A percentile compares a stretch with the other conserved stretches of the same genome.
These are phyloP conservation scores for Didymella sp. DNA, from an alignment of 2,329 filamentous ascomycete genomes.

Conservation along the genomic window DNA sequence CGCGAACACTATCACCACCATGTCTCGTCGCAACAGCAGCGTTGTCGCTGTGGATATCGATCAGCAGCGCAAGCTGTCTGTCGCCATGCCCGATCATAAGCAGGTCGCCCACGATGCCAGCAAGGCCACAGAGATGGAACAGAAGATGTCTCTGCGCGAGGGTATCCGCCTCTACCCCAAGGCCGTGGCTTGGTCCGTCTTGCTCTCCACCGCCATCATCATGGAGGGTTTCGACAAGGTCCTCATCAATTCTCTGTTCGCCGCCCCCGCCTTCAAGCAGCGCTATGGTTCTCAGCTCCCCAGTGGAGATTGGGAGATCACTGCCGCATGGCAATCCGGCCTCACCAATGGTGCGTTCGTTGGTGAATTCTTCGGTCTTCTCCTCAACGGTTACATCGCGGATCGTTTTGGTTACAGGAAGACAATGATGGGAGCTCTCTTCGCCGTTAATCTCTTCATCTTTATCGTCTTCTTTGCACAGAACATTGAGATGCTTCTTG, in stretches of 20 bases:
- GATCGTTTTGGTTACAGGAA: constrained; percentile 54
- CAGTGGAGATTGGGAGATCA: constrained; percentile 51
- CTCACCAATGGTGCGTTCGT: constrained; percentile 56
- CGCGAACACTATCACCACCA: constrained; percentile 22
- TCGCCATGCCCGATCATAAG: constrained; percentile 38
- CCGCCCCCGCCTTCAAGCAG: constrained; percentile 54
- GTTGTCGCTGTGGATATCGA: constrained; percentile 43
- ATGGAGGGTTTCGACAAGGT: constrained; percentile 92
- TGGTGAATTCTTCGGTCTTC: constrained; percentile 54
- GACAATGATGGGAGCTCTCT: constrained; percentile 47
- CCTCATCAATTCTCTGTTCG: constrained; percentile 79
- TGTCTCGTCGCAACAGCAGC: constrained; percentile 45
- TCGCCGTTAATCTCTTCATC: constrained; percentile 41
- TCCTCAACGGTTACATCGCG: constrained; percentile 55
- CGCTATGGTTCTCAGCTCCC: constrained; percentile 50
- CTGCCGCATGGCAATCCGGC: constrained; percentile 56
- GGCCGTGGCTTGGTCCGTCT: constrained; percentile 80
- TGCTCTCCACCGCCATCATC: constrained; percentile 85
- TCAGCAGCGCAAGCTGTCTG: constrained; percentile 39
- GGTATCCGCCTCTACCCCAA: constrained; percentile 84
- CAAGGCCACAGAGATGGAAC: constrained; percentile 53
- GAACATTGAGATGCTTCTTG: constrained; percentile 63
- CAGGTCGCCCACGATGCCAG: constrained; percentile 41
- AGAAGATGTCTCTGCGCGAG: constrained; percentile 66
- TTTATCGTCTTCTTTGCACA: constrained; percentile 49